These are phyloP conservation scores for Cystofilobasidium bisporidii DNA, from an alignment of 768 basidiomycete genomes.

Conservation along the genomic window DNA sequence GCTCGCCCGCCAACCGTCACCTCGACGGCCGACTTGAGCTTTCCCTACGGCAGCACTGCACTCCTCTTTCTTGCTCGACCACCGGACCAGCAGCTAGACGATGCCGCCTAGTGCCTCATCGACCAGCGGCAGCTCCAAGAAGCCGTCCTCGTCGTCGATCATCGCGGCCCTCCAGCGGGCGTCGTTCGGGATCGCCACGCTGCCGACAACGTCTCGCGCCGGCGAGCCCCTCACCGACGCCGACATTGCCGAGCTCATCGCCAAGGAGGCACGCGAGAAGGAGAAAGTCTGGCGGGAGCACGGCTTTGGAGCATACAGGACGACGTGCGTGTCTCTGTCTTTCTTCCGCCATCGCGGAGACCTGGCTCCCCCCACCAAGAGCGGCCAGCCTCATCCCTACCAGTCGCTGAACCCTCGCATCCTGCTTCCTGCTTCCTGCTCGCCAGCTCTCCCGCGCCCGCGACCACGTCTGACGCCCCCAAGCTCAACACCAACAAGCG, in stretches of 20 bases:
- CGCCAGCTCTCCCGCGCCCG: not conserved
- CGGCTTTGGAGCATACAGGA: constrained; percentile 62
- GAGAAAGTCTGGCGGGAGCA: constrained; percentile 64
- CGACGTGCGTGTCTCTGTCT: constrained; percentile 29
- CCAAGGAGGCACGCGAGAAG: constrained; percentile 86
- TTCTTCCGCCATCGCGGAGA: too few relatives aligned
- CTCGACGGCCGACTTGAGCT: too few relatives aligned
- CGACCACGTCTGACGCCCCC: too few relatives aligned
- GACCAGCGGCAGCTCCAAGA: not conserved
- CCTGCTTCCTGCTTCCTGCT: not conserved
- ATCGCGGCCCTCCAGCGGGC: constrained; percentile 22
- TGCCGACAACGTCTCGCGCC: not conserved
- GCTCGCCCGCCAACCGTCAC: too few relatives aligned
- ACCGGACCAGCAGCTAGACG: too few relatives aligned
- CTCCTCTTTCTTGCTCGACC: too few relatives aligned
- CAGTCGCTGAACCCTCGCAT: not conserved
- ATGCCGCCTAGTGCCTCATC: not conserved
- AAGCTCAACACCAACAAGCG: constrained; percentile 58
- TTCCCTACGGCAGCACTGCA: too few relatives aligned
- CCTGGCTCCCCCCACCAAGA: too few relatives aligned
- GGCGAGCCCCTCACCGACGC: constrained; percentile 7
- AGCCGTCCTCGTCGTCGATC: constrained; percentile 16
- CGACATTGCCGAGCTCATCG: constrained; percentile 67
- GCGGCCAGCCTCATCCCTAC: too few relatives aligned
- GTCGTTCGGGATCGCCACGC: constrained; percentile 12